These are phyloP conservation scores for Globisporangium uncinulatum DNA, from an alignment of 352 stramenopile species.

Conservation along the genomic window DNA sequence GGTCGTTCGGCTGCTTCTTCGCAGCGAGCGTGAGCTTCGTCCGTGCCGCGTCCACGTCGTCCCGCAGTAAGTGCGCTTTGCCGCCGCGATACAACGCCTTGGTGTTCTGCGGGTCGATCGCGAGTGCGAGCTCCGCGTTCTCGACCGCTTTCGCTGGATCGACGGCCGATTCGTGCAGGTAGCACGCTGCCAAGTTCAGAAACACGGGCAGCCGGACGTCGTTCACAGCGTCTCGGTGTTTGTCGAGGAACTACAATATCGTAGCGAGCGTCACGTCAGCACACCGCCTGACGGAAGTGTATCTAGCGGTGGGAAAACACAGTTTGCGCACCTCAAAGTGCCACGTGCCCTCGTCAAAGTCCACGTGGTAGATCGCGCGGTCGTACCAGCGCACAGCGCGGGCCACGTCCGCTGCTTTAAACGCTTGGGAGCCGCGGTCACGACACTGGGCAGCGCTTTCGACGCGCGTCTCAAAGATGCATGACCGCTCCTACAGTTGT, in stretches of 20 bases:
- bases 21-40: constrained; percentile 63
- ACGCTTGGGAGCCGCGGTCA: constrained; percentile 51
- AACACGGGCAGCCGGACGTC: constrained; percentile 69
- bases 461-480: constrained; percentile 80
- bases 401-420: constrained; percentile 42
- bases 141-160: constrained; percentile 51
- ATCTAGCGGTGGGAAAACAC: too few species aligned
- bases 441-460: constrained; percentile 59
- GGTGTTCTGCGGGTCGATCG: constrained; percentile 68
- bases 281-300: too few species aligned
- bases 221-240: constrained; percentile 69
- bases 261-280: not conserved
- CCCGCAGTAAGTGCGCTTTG: constrained; percentile 46
- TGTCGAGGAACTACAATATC: constrained; percentile 50
- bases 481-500: constrained; percentile 84
- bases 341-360: constrained; percentile 85
- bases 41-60: constrained; percentile 49
- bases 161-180: constrained; percentile 29
- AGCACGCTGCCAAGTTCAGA: constrained; percentile 78
- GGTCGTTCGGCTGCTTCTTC: constrained; percentile 57
- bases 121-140: constrained; percentile 59
- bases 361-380: constrained; percentile 69
- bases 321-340: constrained; percentile 55
- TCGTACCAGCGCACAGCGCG: constrained; percentile 66
- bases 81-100: constrained; percentile 83